Conservation (phyloP, 1,284 basidiomycete genomes). For the Sutorius eximius region DNA sequence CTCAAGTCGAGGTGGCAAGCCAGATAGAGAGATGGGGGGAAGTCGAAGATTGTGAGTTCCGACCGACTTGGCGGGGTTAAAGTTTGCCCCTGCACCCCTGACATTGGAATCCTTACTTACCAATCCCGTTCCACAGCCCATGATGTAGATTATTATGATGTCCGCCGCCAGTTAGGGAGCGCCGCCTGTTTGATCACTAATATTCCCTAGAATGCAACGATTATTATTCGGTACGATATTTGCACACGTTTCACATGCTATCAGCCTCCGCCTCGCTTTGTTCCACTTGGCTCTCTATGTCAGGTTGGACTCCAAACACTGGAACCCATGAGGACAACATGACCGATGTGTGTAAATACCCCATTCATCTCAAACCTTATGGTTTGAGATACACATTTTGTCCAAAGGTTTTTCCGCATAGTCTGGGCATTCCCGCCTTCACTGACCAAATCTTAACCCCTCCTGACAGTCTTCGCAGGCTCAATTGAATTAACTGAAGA, state of each 20-base stretch:
- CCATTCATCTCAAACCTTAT: slow-evolving; percentile 20
- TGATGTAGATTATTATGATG: slow-evolving; percentile 95
- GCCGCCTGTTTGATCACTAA: slow-evolving; percentile 56
- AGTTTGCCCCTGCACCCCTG: neutral
- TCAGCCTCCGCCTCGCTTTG: neutral
- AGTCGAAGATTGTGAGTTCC: slow-evolving; percentile 91
- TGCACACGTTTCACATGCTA: slow-evolving; percentile 7
- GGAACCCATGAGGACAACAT: slow-evolving; percentile 10
- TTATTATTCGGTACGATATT: slow-evolving; percentile 6
- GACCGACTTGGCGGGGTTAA: neutral
- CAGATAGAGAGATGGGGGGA: slow-evolving; percentile 98
- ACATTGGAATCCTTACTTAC: slow-evolving; percentile 15
- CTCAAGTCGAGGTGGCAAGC: slow-evolving; percentile 91
- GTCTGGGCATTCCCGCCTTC: slow-evolving; percentile 14
- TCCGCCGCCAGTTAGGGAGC: slow-evolving; percentile 85
- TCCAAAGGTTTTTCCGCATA: slow-evolving; percentile 5
- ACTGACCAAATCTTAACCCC: slow-evolving; percentile 3
- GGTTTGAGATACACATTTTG: slow-evolving; percentile 9
- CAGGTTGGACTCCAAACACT: slow-evolving; percentile 11
- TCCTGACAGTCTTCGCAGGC: slow-evolving; percentile 18
- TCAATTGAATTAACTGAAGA: slow-evolving; percentile 3
- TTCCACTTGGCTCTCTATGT: slow-evolving; percentile 11
- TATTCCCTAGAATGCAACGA: slow-evolving; percentile 25
- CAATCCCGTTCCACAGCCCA: slow-evolving; percentile 59
- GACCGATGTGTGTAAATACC: slow-evolving; percentile 22